These are phyloP conservation scores for Botrytis pseudocinerea DNA, from an alignment of 2,329 filamentous ascomycete species.

Conservation along the genomic window DNA sequence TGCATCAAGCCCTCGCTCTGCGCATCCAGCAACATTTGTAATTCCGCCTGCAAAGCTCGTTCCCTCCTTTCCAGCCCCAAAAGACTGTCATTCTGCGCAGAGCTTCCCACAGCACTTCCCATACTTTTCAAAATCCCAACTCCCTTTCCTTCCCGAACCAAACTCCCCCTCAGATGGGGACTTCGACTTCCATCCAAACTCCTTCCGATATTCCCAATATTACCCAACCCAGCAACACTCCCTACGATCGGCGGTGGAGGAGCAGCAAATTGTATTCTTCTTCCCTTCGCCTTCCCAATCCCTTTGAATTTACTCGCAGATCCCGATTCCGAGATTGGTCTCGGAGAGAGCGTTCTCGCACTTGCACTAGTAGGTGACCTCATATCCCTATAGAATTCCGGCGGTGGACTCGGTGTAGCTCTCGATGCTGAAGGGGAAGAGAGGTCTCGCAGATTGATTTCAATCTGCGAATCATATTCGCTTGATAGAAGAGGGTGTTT, in stretches of 20 bases:
- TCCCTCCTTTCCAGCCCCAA: conserved; percentile 50
- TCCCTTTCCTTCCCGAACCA: conserved; percentile 4
- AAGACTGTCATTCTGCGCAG: conserved; percentile 37
- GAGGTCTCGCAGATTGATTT: conserved; percentile 18
- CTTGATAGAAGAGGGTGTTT: conserved; percentile 14
- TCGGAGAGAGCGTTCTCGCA: conserved; percentile 2
- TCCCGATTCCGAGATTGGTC: not conserved
- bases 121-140: not conserved
- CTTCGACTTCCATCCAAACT: conserved; percentile 11
- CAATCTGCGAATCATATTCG: not conserved
- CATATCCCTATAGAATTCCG: conserved; percentile 19
- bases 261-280: conserved; percentile 37
- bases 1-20: conserved; percentile 51
- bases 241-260: conserved; percentile 38
- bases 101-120: not conserved
- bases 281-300: conserved; percentile 6
- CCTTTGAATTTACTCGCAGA: conserved; percentile 15
- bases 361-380: conserved; percentile 4
- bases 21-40: conserved; percentile 59
- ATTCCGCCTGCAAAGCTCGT: conserved; percentile 54
- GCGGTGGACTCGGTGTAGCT: conserved; percentile 11
- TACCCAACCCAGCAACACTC: conserved; percentile 26
- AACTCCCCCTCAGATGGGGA: not conserved
- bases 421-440: conserved; percentile 13
- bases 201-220: not conserved